Conservation (phyloP, 2,329 filamentous ascomycete species). For the Stenocarpella maydis region DNA sequence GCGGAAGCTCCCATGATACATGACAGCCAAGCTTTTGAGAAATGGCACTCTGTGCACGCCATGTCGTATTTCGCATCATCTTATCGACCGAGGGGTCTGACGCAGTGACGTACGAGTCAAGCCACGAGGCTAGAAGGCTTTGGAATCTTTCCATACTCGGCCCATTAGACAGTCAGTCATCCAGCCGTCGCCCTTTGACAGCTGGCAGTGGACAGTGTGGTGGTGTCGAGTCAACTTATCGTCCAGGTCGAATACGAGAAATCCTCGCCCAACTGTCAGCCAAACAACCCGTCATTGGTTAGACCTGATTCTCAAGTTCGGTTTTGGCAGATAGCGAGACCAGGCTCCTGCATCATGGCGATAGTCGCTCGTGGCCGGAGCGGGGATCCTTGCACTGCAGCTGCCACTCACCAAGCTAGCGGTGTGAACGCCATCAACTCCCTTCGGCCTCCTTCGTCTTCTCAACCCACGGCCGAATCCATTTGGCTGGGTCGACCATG, state of each 20-base stretch:
- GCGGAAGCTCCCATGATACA: conserved; percentile 11
- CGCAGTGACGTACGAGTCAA: not conserved
- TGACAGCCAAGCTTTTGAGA: not conserved
- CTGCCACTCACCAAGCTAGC: not conserved
- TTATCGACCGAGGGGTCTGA: conserved; percentile 9
- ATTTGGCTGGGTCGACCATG: not conserved
- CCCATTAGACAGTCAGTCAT: not conserved
- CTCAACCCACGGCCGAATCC: not conserved
- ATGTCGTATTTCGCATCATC: conserved; percentile 18
- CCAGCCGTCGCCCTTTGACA: conserved; percentile 17
- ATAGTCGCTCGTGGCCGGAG: conserved; percentile 6
- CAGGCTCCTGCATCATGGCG: conserved; percentile 24
- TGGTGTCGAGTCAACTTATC: conserved; percentile 33
- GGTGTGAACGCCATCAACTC: conserved; percentile 13
- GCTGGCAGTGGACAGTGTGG: conserved; percentile 7
- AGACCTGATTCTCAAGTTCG: conserved; percentile 19
- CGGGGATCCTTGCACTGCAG: conserved; percentile 24
- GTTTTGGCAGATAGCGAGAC: conserved; percentile 24
- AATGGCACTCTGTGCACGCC: conserved; percentile 7
- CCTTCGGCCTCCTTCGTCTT: not conserved
- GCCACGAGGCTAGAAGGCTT: not conserved
- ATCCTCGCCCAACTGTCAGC: conserved; percentile 29
- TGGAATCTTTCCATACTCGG: conserved; percentile 9
- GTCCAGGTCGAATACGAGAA: conserved; percentile 32
- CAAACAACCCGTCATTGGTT: conserved; percentile 29